These are phyloP conservation scores for Petrea volubilis DNA, from an alignment of 257 asterid species.

Conservation along the genomic window DNA sequence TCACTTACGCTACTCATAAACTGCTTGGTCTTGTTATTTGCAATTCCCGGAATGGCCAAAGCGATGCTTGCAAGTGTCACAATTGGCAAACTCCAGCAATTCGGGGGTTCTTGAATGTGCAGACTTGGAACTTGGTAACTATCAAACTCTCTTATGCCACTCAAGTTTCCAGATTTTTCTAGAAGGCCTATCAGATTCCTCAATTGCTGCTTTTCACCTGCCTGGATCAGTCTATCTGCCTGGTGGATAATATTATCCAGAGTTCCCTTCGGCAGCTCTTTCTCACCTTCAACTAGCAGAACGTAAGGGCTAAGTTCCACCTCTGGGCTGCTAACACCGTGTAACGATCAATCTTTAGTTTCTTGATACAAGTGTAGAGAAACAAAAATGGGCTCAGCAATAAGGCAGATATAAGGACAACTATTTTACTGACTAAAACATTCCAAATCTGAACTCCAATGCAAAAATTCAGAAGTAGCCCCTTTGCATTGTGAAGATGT, in stretches of 20 bases:
- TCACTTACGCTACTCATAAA: conserved; percentile 22
- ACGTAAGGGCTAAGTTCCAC: conserved; percentile 10
- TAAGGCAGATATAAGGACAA: neutral
- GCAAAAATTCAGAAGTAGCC: neutral
- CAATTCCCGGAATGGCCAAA: conserved; percentile 20
- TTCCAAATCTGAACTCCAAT: conserved; percentile 13
- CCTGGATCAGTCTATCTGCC: conserved; percentile 12
- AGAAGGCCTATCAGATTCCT: conserved; percentile 8
- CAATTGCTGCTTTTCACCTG: conserved; percentile 14
- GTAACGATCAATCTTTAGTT: neutral
- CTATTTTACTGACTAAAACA: conserved; percentile 17
- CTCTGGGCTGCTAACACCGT: neutral
- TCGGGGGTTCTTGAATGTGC: conserved; percentile 17
- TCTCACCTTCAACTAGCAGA: conserved; percentile 35
- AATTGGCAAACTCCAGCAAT: conserved; percentile 33
- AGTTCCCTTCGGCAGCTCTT: conserved; percentile 18
- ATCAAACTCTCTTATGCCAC: conserved; percentile 18
- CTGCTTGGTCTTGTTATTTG: neutral
- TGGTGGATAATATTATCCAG: conserved; percentile 16
- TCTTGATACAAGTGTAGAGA: neutral
- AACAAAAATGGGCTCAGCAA: neutral
- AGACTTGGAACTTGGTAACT: neutral
- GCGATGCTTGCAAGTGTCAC: conserved; percentile 33
- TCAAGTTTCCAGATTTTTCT: neutral
- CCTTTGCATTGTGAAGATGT: conserved; percentile 7